These are phyloP conservation scores for Saccharomycopsis selenospora DNA, from an alignment of 805 yeast genomes.

Conservation along the genomic window DNA sequence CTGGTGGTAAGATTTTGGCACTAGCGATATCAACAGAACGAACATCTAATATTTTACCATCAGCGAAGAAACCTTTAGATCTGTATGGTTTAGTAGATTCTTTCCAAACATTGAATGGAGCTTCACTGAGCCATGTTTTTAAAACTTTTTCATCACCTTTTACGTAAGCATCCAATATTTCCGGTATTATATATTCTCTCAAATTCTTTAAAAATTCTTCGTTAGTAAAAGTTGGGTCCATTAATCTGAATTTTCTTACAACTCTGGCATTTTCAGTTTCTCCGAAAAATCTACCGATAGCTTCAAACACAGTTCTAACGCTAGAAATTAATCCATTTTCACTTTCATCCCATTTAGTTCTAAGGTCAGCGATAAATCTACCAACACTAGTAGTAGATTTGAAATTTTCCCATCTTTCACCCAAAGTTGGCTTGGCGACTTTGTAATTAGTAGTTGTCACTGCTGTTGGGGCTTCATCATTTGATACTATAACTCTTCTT, in stretches of 20 bases:
- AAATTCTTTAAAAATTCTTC: slow-evolving; percentile 75
- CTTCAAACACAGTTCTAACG: slow-evolving; percentile 71
- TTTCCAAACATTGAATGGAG: slow-evolving; percentile 90
- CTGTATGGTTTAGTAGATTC: slow-evolving; percentile 88
- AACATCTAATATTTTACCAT: slow-evolving; percentile 85
- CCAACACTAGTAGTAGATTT: slow-evolving; percentile 66
- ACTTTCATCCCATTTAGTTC: slow-evolving; percentile 81
- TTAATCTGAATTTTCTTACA: slow-evolving; percentile 71
- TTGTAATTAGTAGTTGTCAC: slow-evolving; percentile 77
- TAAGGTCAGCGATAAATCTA: slow-evolving; percentile 50
- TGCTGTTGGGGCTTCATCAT: slow-evolving; percentile 77
- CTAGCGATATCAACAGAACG: slow-evolving; percentile 91
- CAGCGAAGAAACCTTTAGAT: slow-evolving; percentile 87
- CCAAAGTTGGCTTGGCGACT: slow-evolving; percentile 59
- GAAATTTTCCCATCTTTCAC: slow-evolving; percentile 59
- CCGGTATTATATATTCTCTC: slow-evolving; percentile 91
- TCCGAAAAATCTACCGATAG: slow-evolving; percentile 81
- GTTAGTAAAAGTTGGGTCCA: slow-evolving; percentile 83
- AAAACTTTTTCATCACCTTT: slow-evolving; percentile 80
- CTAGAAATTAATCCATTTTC: slow-evolving; percentile 85
- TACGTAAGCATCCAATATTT: slow-evolving; percentile 88
- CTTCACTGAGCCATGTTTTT: slow-evolving; percentile 91
- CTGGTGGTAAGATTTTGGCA: slow-evolving; percentile 82
- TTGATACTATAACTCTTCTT: slow-evolving; percentile 58
- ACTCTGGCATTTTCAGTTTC: slow-evolving; percentile 96